Base-by-base conservation (phyloP, 106 monocot species). In the Platanthera guangdongensis region DNA sequence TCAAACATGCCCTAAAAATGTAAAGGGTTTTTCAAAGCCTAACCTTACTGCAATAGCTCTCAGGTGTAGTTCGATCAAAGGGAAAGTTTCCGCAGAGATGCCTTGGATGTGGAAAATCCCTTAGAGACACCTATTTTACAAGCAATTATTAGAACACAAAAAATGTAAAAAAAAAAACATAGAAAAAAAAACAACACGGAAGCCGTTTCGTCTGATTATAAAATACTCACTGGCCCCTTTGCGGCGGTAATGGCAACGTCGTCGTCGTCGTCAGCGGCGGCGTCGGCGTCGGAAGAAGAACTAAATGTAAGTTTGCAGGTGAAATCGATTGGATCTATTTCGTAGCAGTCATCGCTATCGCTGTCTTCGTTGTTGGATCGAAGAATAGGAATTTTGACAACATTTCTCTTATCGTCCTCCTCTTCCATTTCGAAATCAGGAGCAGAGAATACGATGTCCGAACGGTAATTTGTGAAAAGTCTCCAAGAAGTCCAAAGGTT, bases 81-180 rank as follows among this genome's bases (percentile, higher is more conserved):
- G 82, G 82, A 22, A 85, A 80, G 73, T 82, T 84, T 32, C 57
- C 88, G 54, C 84, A 88, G 15, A 85, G 82, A 78, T 88, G 85
- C 51, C 88, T 82, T 47, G 84, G 84, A 80, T 88, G 88, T 10
- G 84, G 85, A 50, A 77, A 88, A 71, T 88, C 88, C 72, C 80
- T 80, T 22, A 82, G 77, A 8, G 84, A 82, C 49, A 85, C 82
- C 88, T 88, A 46, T 65, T 30, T 65, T 32, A 6, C 15, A 39
- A 25, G 0, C 65, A 65, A 32, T 32, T 30, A 9, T 65, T 65
- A 10, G 52, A 53, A 53, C 6, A 52, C 6, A 8, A 65, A 19
- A 65, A 65, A 18, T 9, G 4, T 8, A 4, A 8, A 50, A 1
- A 4, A 72, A 10, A 2, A 4, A 8, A 50, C 3, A 5, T 51